phyloP scores from a whole-genome alignment of 257 asterid genomes.

The Jasminum sambac region DNA sequence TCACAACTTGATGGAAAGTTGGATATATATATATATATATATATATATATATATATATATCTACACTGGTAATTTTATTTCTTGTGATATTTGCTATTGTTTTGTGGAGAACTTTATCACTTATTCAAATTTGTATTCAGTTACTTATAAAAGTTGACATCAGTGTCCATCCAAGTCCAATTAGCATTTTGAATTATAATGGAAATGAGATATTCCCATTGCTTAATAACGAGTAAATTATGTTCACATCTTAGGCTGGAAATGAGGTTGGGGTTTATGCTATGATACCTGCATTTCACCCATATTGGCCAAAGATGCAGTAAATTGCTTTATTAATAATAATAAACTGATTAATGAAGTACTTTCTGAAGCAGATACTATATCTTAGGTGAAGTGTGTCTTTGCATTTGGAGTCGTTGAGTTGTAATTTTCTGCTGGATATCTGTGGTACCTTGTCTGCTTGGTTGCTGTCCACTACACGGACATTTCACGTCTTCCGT shows the following conservation, averaged over 20 bases:
- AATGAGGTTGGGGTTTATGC: no score
- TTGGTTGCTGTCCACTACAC: conserved; percentile 23
- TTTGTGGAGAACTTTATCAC: neutral
- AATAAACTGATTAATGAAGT: neutral
- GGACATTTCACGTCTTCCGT: conserved; percentile 19
- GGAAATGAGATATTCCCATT: neutral
- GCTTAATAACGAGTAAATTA: neutral
- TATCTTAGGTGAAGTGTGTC: conserved; percentile 21
- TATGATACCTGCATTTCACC: no score
- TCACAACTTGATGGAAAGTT: neutral
- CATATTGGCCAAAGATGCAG: no score
- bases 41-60: no score
- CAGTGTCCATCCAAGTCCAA: neutral
- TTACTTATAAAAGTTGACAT: neutral
- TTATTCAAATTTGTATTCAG: no score
- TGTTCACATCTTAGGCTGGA: no score
- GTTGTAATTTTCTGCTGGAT: conserved; percentile 13
- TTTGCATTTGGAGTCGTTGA: conserved; percentile 18
- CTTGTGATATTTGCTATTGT: neutral
- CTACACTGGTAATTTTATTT: neutral
- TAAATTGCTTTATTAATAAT: neutral
- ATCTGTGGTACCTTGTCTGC: conserved; percentile 21
- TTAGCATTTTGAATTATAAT: neutral
- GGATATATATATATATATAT: no score
- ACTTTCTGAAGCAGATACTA: conserved; percentile 19